phyloP scores from a whole-genome alignment of 2,329 filamentous ascomycete species.

The Penicillium sp. region DNA sequence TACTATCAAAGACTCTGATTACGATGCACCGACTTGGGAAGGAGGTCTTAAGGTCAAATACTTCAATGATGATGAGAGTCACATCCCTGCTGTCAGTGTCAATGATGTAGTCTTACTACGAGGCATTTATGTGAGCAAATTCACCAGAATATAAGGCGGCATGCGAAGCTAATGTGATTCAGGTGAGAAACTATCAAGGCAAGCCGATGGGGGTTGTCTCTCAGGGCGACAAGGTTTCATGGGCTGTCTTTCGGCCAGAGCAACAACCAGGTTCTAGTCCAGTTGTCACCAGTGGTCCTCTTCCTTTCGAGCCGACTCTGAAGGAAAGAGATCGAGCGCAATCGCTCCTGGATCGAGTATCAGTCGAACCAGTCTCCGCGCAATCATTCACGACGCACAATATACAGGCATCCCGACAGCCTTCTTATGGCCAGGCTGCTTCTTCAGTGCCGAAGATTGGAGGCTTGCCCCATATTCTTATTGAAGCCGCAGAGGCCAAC shows the following conservation, averaged over 20 bases:
- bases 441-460: slow-evolving; percentile 2
- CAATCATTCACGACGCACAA: slow-evolving; percentile 2
- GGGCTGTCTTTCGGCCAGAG: slow-evolving; percentile 36
- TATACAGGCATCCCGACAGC: neutral
- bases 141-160: neutral
- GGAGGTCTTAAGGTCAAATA: slow-evolving; percentile 52
- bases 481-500: slow-evolving; percentile 58
- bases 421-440: slow-evolving; percentile 13
- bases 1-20: slow-evolving; percentile 56
- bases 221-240: slow-evolving; percentile 28
- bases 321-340: slow-evolving; percentile 31
- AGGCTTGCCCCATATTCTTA: slow-evolving; percentile 50
- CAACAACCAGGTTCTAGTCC: slow-evolving; percentile 18
- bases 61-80: slow-evolving; percentile 51
- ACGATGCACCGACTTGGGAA: slow-evolving; percentile 43
- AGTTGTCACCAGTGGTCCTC: slow-evolving; percentile 29
- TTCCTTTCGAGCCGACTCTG: slow-evolving; percentile 24
- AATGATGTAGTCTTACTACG: slow-evolving; percentile 65
- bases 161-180: slow-evolving; percentile 1
- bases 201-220: slow-evolving; percentile 27
- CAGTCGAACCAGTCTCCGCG: neutral
- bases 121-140: slow-evolving; percentile 50
- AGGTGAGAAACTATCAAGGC: slow-evolving; percentile 23
- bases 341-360: slow-evolving; percentile 25
- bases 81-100: slow-evolving; percentile 45